Evolutionary conservation across 2,329 filamentous ascomycete genomes (phyloP).

Genomic region (Tricladium varicosporioides): DNA sequence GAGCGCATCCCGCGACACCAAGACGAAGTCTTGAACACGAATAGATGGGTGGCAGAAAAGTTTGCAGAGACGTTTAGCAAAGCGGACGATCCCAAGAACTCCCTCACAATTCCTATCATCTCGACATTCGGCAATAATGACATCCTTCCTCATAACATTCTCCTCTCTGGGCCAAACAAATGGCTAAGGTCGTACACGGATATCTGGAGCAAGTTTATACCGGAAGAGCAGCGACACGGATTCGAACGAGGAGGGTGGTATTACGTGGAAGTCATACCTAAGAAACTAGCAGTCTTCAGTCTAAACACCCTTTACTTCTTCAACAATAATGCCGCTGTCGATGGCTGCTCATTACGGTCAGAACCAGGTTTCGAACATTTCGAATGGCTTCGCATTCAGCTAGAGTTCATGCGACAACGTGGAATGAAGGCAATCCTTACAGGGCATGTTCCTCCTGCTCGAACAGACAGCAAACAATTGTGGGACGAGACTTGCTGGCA

Average conservation of each 20-base stretch:
- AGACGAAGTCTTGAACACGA: slow-evolving; percentile 74
- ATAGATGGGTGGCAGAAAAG: slow-evolving; percentile 71
- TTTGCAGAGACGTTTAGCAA: slow-evolving; percentile 72
- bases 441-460: slow-evolving; percentile 89
- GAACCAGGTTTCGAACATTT: slow-evolving; percentile 93
- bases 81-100: slow-evolving; percentile 51
- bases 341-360: slow-evolving; percentile 75
- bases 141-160: slow-evolving; percentile 94
- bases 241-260: slow-evolving; percentile 96
- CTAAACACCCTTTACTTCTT: slow-evolving; percentile 97
- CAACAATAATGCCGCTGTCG: slow-evolving; percentile 86
- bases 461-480: slow-evolving; percentile 77
- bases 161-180: slow-evolving; percentile 78
- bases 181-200: slow-evolving; percentile 77
- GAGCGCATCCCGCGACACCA: slow-evolving; percentile 73
- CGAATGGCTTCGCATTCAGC: slow-evolving; percentile 90
- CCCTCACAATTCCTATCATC: slow-evolving; percentile 74
- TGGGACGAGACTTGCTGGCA: slow-evolving; percentile 99
- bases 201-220: slow-evolving; percentile 85
- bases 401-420: slow-evolving; percentile 76
- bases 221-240: slow-evolving; percentile 84
- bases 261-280: slow-evolving; percentile 85
- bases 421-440: slow-evolving; percentile 94
- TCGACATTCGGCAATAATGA: slow-evolving; percentile 97
- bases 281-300: slow-evolving; percentile 83